phyloP scores from a whole-genome alignment of 768 basidiomycete genomes.

The Cystobasidium tubakii region DNA sequence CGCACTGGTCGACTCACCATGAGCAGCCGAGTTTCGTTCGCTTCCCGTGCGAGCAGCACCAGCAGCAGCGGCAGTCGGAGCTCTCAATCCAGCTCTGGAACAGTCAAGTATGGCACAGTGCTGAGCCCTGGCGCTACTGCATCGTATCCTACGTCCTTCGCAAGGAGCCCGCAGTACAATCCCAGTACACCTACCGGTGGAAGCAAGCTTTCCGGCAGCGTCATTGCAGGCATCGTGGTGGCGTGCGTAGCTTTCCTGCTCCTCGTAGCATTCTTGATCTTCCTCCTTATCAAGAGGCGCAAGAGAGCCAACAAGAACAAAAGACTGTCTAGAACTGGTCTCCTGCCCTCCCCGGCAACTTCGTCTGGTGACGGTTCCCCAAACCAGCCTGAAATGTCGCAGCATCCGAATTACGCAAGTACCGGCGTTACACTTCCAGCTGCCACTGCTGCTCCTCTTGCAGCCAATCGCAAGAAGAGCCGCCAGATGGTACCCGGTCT shows the following conservation, averaged over 20 bases:
- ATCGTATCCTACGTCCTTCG: constrained; percentile 17
- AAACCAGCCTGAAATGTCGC: constrained; percentile 2
- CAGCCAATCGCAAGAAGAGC: background rate
- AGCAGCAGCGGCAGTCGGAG: background rate
- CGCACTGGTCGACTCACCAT: background rate
- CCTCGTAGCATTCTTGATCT: constrained; percentile 19
- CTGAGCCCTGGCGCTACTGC: constrained; percentile 3
- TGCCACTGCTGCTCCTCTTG: background rate
- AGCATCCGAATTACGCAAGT: background rate
- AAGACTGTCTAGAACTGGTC: background rate
- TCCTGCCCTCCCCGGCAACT: background rate
- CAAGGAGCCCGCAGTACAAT: background rate
- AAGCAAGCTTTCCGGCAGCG: background rate
- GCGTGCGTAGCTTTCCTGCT: constrained; percentile 22
- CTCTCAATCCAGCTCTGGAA: background rate
- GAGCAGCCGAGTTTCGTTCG: background rate
- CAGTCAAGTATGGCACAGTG: constrained; percentile 26
- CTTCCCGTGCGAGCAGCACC: background rate
- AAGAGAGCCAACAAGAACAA: constrained; percentile 5
- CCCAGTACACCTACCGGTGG: background rate
- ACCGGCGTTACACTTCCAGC: background rate
- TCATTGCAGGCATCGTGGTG: constrained; percentile 22
- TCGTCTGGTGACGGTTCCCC: background rate
- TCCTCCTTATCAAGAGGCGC: constrained; percentile 5
- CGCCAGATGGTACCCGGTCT: background rate